These are phyloP conservation scores for Pleurotus djamor DNA, from an alignment of 768 basidiomycete species.

Conservation along the genomic window DNA sequence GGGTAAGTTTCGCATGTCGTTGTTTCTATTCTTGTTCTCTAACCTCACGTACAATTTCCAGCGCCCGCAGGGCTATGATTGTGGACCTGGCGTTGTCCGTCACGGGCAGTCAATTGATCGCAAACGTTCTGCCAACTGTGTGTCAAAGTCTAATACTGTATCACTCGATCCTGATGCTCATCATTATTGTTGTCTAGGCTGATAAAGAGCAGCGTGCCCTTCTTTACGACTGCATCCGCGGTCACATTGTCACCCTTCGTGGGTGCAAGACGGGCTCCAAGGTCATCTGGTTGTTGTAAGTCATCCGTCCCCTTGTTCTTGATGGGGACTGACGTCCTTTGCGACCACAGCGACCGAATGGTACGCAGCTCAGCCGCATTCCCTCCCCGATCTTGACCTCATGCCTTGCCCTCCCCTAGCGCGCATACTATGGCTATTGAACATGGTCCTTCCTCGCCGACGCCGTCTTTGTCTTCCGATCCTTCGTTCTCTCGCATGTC, in stretches of 20 bases:
- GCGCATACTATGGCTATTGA: slow-evolving; percentile 64
- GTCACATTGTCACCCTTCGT: slow-evolving; percentile 86
- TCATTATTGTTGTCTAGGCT: slow-evolving; percentile 40
- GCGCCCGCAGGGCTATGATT: slow-evolving; percentile 75
- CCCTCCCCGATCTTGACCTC: neutral
- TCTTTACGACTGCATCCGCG: slow-evolving; percentile 83
- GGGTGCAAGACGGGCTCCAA: slow-evolving; percentile 91
- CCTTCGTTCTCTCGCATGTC: no score
- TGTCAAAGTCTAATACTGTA: slow-evolving; percentile 15
- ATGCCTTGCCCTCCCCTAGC: slow-evolving; percentile 31
- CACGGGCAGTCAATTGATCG: slow-evolving; percentile 84
- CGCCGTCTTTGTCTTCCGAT: no score
- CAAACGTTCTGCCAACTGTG: slow-evolving; percentile 76
- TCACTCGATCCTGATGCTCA: slow-evolving; percentile 9
- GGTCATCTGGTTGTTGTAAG: slow-evolving; percentile 85
- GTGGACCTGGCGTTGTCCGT: slow-evolving; percentile 84
- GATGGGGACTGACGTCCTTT: slow-evolving; percentile 5
- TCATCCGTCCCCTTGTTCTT: slow-evolving; percentile 7
- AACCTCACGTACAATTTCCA: slow-evolving; percentile 13
- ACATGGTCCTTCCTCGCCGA: slow-evolving; percentile 9
- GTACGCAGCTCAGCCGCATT: slow-evolving; percentile 20
- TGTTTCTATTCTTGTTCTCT: neutral
- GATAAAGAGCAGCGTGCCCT: slow-evolving; percentile 84
- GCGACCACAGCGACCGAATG: slow-evolving; percentile 51
- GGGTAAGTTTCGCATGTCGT: slow-evolving; percentile 40